These are phyloP conservation scores for Mycena pura DNA, from an alignment of 768 basidiomycete genomes.

Conservation along the genomic window DNA sequence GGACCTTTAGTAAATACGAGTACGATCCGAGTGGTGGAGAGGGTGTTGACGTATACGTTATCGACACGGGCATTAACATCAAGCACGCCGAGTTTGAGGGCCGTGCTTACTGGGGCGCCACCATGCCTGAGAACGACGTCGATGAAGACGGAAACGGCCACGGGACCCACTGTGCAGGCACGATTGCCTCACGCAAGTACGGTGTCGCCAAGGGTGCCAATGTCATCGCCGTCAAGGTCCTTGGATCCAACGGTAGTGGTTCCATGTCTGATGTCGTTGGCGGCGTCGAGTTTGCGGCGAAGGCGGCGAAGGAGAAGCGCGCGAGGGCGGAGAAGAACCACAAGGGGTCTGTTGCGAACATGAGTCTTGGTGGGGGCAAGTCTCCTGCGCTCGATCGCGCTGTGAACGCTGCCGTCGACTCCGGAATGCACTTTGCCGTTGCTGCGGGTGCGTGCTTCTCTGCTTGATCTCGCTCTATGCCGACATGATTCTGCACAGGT, in stretches of 20 bases:
- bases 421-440: conserved; percentile 94
- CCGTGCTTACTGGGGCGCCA: conserved; percentile 92
- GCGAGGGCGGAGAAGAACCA: conserved; percentile 75
- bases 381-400: conserved; percentile 82
- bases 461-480: neutral
- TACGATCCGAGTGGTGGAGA: conserved; percentile 78
- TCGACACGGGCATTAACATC: conserved; percentile 91
- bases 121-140: conserved; percentile 80
- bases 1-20: conserved; percentile 85
- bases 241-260: conserved; percentile 94
- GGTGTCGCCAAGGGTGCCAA: conserved; percentile 96
- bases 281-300: conserved; percentile 85
- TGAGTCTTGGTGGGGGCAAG: conserved; percentile 97
- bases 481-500: conserved; percentile 43
- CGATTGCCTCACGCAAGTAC: conserved; percentile 91
- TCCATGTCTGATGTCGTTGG: conserved; percentile 93
- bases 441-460: conserved; percentile 76
- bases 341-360: conserved; percentile 96
- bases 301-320: conserved; percentile 55
- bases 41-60: conserved; percentile 91
- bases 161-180: conserved; percentile 94
- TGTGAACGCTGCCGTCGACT: conserved; percentile 83
- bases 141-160: conserved; percentile 97
- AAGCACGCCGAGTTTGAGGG: conserved; percentile 87
- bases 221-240: conserved; percentile 89